Evolutionary conservation across 257 asterid genomes (phyloP).

Genomic region (Marsdenia floribunda): DNA sequence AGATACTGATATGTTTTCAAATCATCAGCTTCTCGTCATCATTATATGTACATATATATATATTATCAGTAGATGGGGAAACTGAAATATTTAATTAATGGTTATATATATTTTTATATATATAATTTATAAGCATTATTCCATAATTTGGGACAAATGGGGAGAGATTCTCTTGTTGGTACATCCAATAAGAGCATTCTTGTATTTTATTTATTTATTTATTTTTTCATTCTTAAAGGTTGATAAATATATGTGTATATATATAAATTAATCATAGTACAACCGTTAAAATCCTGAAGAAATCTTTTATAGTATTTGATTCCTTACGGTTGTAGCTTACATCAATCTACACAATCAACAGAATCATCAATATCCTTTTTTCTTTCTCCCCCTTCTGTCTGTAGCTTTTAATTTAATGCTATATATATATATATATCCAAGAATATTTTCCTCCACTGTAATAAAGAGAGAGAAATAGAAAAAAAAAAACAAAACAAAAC

Average conservation of each 20-base stretch:
- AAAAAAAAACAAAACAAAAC: too few relatives aligned
- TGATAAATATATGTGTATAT: too few relatives aligned
- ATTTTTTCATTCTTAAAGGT: not conserved
- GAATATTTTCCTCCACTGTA: slow-evolving; percentile 9
- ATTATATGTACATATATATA: not conserved
- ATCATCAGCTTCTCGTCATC: slow-evolving; percentile 11
- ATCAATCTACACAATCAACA: slow-evolving; percentile 11
- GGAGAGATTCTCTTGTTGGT: slow-evolving; percentile 18
- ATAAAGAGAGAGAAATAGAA: too few relatives aligned
- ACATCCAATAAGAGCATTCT: slow-evolving; percentile 14
- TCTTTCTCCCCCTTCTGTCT: too few relatives aligned
- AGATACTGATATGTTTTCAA: not conserved
- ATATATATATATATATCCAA: not conserved
- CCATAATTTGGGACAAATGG: not conserved
- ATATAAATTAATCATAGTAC: not conserved
- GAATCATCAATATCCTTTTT: slow-evolving; percentile 10
- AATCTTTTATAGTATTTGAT: slow-evolving; percentile 18
- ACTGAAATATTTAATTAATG: not conserved
- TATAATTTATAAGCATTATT: not conserved
- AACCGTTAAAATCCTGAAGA: slow-evolving; percentile 16
- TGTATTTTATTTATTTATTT: not conserved
- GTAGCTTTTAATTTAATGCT: slow-evolving; percentile 1
- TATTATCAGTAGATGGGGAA: too few relatives aligned
- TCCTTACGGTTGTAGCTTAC: slow-evolving; percentile 12
- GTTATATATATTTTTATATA: not conserved